Evolutionary conservation across 306 rosid species (phyloP).

Genomic region (Dalbergia cochinchinensis): DNA sequence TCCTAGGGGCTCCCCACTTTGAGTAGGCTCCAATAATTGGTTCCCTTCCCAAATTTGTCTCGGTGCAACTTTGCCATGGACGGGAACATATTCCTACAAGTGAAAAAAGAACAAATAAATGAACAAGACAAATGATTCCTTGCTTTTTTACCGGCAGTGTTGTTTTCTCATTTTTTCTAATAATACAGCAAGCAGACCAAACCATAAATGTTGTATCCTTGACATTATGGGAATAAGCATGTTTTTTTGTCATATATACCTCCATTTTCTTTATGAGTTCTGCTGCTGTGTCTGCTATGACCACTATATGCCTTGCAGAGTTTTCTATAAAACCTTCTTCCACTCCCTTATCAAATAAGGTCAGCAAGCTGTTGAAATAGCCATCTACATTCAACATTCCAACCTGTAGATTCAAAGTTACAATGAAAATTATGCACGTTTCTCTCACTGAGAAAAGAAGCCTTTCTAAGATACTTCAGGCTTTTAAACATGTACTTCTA

Average conservation of each 20-base stretch:
- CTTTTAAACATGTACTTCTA: background rate
- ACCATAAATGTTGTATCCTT: background rate
- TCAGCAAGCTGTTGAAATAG: conserved; percentile 65
- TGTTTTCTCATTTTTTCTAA: conserved; percentile 10
- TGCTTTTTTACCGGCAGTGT: conserved; percentile 18
- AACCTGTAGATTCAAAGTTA: conserved; percentile 55
- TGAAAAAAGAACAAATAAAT: conserved; percentile 9
- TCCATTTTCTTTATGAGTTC: conserved; percentile 71
- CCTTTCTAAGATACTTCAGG: background rate
- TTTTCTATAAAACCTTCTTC: conserved; percentile 72
- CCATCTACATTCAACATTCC: conserved; percentile 79
- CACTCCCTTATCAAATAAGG: conserved; percentile 74
- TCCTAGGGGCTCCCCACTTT: conserved; percentile 49
- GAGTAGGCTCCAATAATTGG: conserved; percentile 53
- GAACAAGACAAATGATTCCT: conserved; percentile 29
- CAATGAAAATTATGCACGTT: background rate
- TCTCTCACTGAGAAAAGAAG: conserved; percentile 3
- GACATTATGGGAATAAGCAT: conserved; percentile 29
- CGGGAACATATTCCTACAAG: conserved; percentile 61
- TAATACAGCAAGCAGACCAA: conserved; percentile 33
- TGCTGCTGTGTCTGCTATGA: conserved; percentile 61
- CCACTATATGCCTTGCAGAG: conserved; percentile 67
- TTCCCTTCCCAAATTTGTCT: conserved; percentile 67
- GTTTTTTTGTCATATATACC: conserved; percentile 45
- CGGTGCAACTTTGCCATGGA: conserved; percentile 64